Evolutionary conservation across 2,329 filamentous ascomycete genomes (phyloP).

Genomic region (Curvularia hawaiiensis): DNA sequence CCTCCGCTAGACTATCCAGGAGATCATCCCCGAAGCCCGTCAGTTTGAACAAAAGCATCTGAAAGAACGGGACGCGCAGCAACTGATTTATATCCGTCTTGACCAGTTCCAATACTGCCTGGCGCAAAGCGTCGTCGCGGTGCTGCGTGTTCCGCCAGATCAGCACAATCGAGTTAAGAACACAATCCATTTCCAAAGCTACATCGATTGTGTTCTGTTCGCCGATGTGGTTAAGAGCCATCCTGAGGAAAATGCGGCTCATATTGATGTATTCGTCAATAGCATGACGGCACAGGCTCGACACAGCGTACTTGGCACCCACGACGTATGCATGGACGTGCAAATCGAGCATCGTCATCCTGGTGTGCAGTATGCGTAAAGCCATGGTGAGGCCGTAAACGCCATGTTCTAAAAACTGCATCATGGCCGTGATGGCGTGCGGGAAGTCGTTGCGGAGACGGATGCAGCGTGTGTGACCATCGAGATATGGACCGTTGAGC

Average conservation of each 20-base stretch:
- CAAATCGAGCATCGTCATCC: constrained; percentile 29
- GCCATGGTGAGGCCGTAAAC: constrained; percentile 24
- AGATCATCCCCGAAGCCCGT: constrained; percentile 23
- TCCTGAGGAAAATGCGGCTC: constrained; percentile 14
- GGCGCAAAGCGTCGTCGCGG: constrained; percentile 22
- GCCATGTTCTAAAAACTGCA: constrained; percentile 27
- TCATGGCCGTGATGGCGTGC: constrained; percentile 24
- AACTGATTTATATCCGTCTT: constrained; percentile 22
- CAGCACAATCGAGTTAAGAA: constrained; percentile 30
- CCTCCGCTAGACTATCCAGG: constrained; percentile 21
- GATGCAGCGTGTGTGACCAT: constrained; percentile 16
- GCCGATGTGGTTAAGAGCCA: constrained; percentile 5
- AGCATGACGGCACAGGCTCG: constrained; percentile 16
- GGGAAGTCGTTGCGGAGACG: constrained; percentile 31
- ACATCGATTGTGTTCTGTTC: neutral
- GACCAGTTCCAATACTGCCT: constrained; percentile 22
- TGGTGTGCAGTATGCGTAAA: constrained; percentile 8
- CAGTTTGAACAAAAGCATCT: constrained; percentile 21
- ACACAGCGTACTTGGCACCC: constrained; percentile 28
- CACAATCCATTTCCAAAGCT: constrained; percentile 10
- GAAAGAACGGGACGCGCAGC: constrained; percentile 21
- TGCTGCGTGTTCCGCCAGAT: constrained; percentile 29
- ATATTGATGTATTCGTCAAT: constrained; percentile 20
- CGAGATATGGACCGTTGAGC: constrained; percentile 18
- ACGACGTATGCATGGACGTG: constrained; percentile 34